phyloP scores from a whole-genome alignment of 2,329 filamentous ascomycete species.

The Helminthosporium solani region DNA sequence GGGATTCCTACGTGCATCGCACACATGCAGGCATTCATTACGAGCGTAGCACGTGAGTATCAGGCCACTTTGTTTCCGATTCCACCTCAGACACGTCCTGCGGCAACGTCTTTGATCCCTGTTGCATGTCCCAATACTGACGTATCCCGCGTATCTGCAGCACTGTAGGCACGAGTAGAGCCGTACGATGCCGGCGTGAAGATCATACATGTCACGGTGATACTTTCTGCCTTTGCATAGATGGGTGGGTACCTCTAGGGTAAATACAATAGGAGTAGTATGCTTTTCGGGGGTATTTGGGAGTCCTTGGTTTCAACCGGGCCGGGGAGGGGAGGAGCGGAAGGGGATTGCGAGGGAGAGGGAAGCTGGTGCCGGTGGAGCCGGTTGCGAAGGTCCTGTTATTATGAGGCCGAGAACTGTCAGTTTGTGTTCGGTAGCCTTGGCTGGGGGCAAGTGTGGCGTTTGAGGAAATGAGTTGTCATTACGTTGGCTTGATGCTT shows the following conservation, averaged over 20 bases:
- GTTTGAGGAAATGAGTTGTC: neutral
- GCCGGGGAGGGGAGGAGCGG: no score
- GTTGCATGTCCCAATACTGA: neutral
- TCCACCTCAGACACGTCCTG: constrained; percentile 1
- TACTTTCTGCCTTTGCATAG: neutral
- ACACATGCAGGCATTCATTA: neutral
- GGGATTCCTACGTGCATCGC: neutral
- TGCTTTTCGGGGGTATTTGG: no score
- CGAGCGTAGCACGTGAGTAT: constrained; percentile 17
- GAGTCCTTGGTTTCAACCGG: no score
- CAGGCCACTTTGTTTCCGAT: constrained; percentile 22
- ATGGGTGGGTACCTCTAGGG: no score
- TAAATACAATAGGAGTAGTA: no score
- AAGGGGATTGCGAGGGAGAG: neutral
- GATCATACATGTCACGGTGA: neutral
- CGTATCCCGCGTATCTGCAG: no score
- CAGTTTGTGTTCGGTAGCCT: neutral
- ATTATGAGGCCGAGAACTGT: neutral
- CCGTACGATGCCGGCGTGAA: constrained; percentile 8
- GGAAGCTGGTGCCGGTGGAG: neutral
- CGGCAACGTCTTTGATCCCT: neutral
- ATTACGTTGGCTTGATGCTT: neutral
- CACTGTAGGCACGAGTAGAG: neutral
- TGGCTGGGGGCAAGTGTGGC: neutral
- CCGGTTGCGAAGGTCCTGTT: neutral